Conservation (phyloP, 306 rosid species). For the Lathyrus aphaca region DNA sequence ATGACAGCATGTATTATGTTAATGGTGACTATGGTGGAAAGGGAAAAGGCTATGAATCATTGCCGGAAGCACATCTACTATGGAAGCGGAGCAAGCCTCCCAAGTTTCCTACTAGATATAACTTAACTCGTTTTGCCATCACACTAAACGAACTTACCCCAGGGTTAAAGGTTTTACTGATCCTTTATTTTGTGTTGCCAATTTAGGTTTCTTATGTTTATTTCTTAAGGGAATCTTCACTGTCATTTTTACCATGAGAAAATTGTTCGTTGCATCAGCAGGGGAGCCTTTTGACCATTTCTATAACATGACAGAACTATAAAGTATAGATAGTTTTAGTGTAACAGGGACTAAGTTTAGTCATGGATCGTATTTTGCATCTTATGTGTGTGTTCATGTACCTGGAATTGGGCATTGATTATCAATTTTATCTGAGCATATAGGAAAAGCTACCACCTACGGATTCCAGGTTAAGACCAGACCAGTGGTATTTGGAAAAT, state of each 20-base stretch:
- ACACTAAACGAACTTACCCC: slow-evolving; percentile 83
- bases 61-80: slow-evolving; percentile 65
- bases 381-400: neutral
- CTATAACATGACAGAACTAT: slow-evolving; percentile 15
- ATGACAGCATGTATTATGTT: slow-evolving; percentile 86
- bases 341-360: slow-evolving; percentile 1
- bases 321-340: neutral
- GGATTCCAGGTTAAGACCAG: slow-evolving; percentile 97
- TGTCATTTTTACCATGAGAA: slow-evolving; percentile 3
- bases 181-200: slow-evolving; percentile 28
- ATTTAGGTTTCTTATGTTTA: slow-evolving; percentile 11
- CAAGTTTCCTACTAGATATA: slow-evolving; percentile 77
- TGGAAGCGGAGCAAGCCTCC: slow-evolving; percentile 95
- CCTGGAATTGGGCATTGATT: slow-evolving; percentile 12
- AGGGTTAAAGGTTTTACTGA: slow-evolving; percentile 70
- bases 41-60: slow-evolving; percentile 76
- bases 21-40: slow-evolving; percentile 77
- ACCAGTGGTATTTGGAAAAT: slow-evolving; percentile 91
- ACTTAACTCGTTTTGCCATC: slow-evolving; percentile 86
- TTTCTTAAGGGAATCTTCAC: slow-evolving; percentile 18
- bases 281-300: neutral
- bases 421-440: slow-evolving; percentile 8
- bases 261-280: slow-evolving; percentile 11
- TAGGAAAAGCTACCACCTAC: slow-evolving; percentile 93
- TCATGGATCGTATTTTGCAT: neutral